Evolutionary conservation across 306 rosid genomes (phyloP), one percentile per base, ranked within the genome.

Genomic region (Castanea mollissima): DNA sequence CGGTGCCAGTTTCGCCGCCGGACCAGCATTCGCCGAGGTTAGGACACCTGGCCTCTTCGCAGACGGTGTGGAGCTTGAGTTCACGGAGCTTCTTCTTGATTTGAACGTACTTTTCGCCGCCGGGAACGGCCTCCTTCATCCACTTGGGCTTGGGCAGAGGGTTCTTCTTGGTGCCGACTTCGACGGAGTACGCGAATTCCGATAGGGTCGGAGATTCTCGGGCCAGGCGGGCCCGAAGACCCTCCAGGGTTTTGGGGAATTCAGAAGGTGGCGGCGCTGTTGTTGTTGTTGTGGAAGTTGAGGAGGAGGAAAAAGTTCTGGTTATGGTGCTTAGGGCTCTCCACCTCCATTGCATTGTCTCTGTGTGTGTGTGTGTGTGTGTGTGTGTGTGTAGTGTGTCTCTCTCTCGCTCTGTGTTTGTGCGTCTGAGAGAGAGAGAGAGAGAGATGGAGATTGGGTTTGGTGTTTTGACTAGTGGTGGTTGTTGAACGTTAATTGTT

Each of bases 21-120:
- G 99, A 96, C 98, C 99, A 96, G 87, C 99, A 96, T 88, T 96
- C 99, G 0, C 97, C 97, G 77, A 96, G 83, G 75, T 96, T 96
- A 56, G 99, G 99, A 72, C 99, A 95, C 49, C 69, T 85, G 3
- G 98, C 99, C 82, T 96, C 99, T 83, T 96, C 99, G 72, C 99
- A 96, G 41, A 96, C 98, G 0, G 99, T 96, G 85, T 93, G 97
- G 29, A 96, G 97, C 82, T 93, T 96, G 96, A 93, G 83, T n/a
- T 93, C 96, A 4, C 97, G 84, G 35, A 96, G 98, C 88, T 91
- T 96, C 87, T 90, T 93, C 96, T 96, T 96, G 77, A 96, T 96
- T 79, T 96, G 99, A 49, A 94, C 97, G 76, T 96, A 96, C 84
- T 96, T 96, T 52, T 91, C 88, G 4, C 99, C 99, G 1, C 99